Evolutionary conservation across 345 rosid genomes (phyloP).

Genomic region (Corchorus capsularis): DNA sequence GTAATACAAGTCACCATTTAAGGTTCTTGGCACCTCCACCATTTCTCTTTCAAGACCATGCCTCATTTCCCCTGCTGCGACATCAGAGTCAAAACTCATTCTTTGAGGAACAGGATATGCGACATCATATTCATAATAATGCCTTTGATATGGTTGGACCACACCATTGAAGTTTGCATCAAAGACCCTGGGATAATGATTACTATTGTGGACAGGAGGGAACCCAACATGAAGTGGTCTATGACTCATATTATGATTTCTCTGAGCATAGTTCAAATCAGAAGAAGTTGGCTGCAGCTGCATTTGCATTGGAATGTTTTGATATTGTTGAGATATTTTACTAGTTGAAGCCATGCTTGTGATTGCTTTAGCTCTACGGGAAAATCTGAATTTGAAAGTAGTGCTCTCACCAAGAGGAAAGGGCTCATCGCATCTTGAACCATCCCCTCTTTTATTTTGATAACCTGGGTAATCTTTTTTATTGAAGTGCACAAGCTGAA

Average conservation of each 20-base stretch:
- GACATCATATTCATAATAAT: neutral
- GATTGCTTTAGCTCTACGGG: neutral
- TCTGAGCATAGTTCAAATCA: neutral
- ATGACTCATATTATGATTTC: neutral
- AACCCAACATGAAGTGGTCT: neutral
- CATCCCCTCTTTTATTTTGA: conserved; percentile 54
- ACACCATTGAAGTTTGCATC: neutral
- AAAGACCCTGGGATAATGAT: neutral
- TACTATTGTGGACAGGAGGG: neutral
- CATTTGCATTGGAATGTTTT: neutral
- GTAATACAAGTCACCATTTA: neutral
- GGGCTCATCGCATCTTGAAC: conserved; percentile 44
- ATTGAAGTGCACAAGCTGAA: conserved; percentile 30
- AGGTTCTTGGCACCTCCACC: conserved; percentile 16
- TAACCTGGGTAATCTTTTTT: conserved; percentile 51
- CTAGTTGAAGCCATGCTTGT: neutral
- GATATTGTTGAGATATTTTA: neutral
- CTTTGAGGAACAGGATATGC: conserved; percentile 5
- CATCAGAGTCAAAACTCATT: neutral
- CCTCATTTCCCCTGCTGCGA: neutral
- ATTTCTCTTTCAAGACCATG: neutral
- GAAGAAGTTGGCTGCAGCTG: conserved; percentile 1
- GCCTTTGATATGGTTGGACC: neutral
- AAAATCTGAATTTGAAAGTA: conserved; percentile 51
- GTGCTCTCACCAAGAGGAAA: conserved; percentile 52